Percentiles rank a stretch among this genome's conserved stretches.
Evolutionary conservation across 495 filamentous ascomycete genomes (phyloP).

Genomic region (Neurospora tetraspora): DNA sequence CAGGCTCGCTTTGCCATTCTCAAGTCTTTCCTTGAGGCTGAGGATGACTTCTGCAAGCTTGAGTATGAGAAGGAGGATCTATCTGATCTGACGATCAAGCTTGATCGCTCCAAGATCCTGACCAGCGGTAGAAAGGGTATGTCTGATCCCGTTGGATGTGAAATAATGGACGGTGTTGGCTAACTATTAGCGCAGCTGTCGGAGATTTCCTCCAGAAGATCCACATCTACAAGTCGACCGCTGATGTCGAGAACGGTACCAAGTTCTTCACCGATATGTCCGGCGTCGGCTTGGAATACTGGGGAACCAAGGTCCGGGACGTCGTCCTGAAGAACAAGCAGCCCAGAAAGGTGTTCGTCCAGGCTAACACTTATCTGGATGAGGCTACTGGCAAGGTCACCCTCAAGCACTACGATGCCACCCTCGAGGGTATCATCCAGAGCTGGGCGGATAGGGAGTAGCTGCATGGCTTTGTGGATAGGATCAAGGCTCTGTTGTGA

Average conservation of each 20-base stretch:
- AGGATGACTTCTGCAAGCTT: constrained; percentile 71
- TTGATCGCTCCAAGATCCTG: constrained; percentile 79
- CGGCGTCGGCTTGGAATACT: constrained; percentile 65
- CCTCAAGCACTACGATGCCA: constrained; percentile 84
- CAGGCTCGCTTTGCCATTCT: constrained; percentile 91
- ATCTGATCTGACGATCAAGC: constrained; percentile 64
- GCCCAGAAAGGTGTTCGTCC: constrained; percentile 91
- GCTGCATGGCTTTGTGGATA: neutral
- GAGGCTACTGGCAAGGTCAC: constrained; percentile 60
- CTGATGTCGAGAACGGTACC: constrained; percentile 64
- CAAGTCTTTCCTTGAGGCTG: constrained; percentile 73
- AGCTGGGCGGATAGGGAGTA: constrained; percentile 73
- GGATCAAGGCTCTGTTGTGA: neutral
- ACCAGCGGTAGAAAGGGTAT: constrained; percentile 44
- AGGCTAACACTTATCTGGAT: constrained; percentile 73
- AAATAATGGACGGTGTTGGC: neutral
- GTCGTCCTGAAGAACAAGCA: constrained; percentile 79
- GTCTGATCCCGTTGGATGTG: neutral
- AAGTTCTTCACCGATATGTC: constrained; percentile 79
- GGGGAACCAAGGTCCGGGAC: constrained; percentile 63
- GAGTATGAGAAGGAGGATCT: constrained; percentile 65
- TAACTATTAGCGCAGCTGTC: constrained; percentile 47
- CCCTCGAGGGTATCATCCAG: constrained; percentile 74
- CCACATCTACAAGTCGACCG: constrained; percentile 86
- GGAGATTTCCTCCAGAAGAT: constrained; percentile 84